phyloP scores from a whole-genome alignment of 352 stramenopile species.

The Halophytophthora polymorphica region DNA sequence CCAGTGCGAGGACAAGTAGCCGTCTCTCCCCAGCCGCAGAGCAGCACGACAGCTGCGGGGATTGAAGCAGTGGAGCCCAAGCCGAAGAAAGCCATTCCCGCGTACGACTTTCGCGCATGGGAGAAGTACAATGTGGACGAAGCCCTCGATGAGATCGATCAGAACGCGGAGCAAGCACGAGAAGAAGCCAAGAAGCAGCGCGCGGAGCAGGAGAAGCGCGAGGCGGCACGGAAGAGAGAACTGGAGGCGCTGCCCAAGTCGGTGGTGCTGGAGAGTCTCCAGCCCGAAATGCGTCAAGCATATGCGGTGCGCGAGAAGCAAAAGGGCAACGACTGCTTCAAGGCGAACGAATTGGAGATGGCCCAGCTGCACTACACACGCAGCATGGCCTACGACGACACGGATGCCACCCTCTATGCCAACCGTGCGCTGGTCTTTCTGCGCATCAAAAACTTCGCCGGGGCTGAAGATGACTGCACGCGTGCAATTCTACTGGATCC shows the following conservation, averaged over 20 bases:
- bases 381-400: conserved; percentile 81
- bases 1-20: conserved; percentile 54
- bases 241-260: conserved; percentile 56
- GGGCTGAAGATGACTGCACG: conserved; percentile 86
- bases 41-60: neutral
- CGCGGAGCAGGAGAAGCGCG: conserved; percentile 37
- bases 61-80: conserved; percentile 13
- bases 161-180: conserved; percentile 35
- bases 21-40: conserved; percentile 3
- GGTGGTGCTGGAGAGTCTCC: conserved; percentile 52
- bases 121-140: conserved; percentile 89
- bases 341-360: conserved; percentile 78
- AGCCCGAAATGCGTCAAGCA: conserved; percentile 44
- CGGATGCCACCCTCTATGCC: conserved; percentile 74
- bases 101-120: conserved; percentile 91
- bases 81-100: conserved; percentile 50
- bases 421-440: conserved; percentile 87
- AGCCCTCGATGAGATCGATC: conserved; percentile 72
- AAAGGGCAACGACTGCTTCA: conserved; percentile 94
- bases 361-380: conserved; percentile 87
- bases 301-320: conserved; percentile 83
- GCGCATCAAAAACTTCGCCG: conserved; percentile 75
- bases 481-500: conserved; percentile 73
- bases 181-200: conserved; percentile 33
- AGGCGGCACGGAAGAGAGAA: conserved; percentile 45